phyloP scores from a whole-genome alignment of 192 early-diverging fungal species.

The Gaertneriomyces semiglobifer region DNA sequence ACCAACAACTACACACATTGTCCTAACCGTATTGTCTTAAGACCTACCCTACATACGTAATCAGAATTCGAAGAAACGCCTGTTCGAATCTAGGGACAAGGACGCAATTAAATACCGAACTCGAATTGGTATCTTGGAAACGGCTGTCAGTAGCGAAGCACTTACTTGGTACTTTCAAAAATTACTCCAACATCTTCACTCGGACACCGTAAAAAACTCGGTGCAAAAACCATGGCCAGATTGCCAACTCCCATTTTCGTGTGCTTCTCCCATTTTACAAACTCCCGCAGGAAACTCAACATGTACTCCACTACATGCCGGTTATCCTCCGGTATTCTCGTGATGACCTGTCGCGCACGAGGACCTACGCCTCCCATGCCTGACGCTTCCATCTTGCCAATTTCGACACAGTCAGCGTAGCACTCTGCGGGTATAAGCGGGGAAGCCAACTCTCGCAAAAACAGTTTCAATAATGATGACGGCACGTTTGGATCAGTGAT shows the following conservation, averaged over 20 bases:
- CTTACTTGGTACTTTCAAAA: slow-evolving; percentile 62
- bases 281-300: slow-evolving; percentile 75
- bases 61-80: slow-evolving; percentile 50
- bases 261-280: slow-evolving; percentile 69
- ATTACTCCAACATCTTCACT: slow-evolving; percentile 52
- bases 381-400: slow-evolving; percentile 24
- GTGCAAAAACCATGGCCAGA: slow-evolving; percentile 94
- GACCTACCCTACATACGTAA: slow-evolving; percentile 21
- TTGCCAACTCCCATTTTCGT: slow-evolving; percentile 93
- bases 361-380: background rate
- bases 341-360: background rate
- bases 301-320: slow-evolving; percentile 72
- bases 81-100: slow-evolving; percentile 45
- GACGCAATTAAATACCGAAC: too few species aligned
- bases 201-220: slow-evolving; percentile 88
- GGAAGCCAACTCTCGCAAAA: slow-evolving; percentile 90
- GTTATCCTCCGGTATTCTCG: slow-evolving; percentile 51
- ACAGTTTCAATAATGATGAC: slow-evolving; percentile 85
- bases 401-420: slow-evolving; percentile 74
- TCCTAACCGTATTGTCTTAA: too few species aligned
- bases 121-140: background rate
- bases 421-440: slow-evolving; percentile 80
- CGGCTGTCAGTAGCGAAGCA: background rate
- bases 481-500: slow-evolving; percentile 89
- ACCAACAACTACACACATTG: too few species aligned